Evolutionary conservation across 257 asterid species (phyloP).

Genomic region (Vinca minor): DNA sequence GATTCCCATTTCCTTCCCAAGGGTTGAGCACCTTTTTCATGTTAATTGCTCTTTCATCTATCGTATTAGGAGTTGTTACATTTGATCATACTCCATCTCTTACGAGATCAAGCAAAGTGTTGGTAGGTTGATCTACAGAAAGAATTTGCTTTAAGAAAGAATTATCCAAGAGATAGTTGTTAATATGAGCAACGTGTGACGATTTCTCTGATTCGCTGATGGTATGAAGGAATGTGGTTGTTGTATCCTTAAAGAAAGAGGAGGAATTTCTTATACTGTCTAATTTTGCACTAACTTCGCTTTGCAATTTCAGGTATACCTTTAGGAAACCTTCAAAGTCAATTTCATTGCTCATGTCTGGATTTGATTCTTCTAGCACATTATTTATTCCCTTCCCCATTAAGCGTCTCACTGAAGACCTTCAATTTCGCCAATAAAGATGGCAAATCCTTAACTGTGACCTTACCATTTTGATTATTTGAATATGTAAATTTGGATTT

Average conservation of each 20-base stretch:
- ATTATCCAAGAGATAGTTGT: conserved; percentile 91
- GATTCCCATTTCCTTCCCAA: conserved; percentile 96
- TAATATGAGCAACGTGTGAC: conserved; percentile 86
- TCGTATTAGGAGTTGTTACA: conserved; percentile 84
- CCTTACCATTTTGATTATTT: conserved; percentile 71
- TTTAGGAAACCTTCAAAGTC: conserved; percentile 91
- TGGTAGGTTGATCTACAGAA: conserved; percentile 66
- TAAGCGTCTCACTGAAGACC: conserved; percentile 42
- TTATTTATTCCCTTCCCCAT: conserved; percentile 63
- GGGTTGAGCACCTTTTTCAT: conserved; percentile 75
- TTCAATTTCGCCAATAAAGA: conserved; percentile 54
- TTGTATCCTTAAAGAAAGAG: conserved; percentile 79
- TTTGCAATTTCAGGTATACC: conserved; percentile 69
- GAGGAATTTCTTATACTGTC: conserved; percentile 58
- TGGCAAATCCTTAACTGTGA: conserved; percentile 63
- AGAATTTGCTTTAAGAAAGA: conserved; percentile 85
- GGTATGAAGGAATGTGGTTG: conserved; percentile 84
- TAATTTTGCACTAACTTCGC: conserved; percentile 44
- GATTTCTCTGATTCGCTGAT: conserved; percentile 77
- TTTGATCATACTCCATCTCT: conserved; percentile 93
- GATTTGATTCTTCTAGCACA: conserved; percentile 42
- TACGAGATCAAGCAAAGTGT: conserved; percentile 73
- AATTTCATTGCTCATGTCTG: conserved; percentile 50
- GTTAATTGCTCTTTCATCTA: conserved; percentile 92
- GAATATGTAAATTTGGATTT: conserved; percentile 57